phyloP scores from a whole-genome alignment of 164 flowering plant genomes.

The Aristolochia californica region DNA sequence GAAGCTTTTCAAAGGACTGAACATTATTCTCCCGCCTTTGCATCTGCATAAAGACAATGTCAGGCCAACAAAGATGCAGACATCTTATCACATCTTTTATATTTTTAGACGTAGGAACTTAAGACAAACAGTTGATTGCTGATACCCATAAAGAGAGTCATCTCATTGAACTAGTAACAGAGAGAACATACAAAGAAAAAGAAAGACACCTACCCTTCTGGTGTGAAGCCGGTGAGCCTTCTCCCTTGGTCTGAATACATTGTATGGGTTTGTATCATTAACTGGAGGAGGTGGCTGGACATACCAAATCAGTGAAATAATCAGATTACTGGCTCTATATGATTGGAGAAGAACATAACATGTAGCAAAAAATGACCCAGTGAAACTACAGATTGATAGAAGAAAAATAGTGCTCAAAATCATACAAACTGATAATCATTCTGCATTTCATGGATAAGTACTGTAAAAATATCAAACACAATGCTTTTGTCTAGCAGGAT shows the following conservation, averaged over 20 bases:
- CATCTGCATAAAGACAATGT: conserved; percentile 43
- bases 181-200: no score
- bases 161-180: no score
- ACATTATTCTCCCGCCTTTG: conserved; percentile 99
- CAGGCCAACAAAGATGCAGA: neutral
- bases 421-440: no score
- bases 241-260: conserved; percentile 98
- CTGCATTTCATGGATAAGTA: no score
- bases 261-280: conserved; percentile 95
- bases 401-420: no score
- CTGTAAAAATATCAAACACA: no score
- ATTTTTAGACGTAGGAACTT: no score
- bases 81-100: no score
- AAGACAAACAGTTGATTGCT: no score
- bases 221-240: conserved; percentile 95
- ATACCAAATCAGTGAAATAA: neutral
- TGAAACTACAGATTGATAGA: no score
- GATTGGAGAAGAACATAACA: neutral
- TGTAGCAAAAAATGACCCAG: neutral
- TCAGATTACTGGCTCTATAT: conserved; percentile 1
- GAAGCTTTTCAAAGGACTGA: conserved; percentile 98
- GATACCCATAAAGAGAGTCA: no score
- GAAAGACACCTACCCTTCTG: conserved; percentile 57
- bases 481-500: no score
- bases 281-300: conserved; percentile 97